Conservation (phyloP, 331 rosid genomes). For the Cydonia oblonga region DNA sequence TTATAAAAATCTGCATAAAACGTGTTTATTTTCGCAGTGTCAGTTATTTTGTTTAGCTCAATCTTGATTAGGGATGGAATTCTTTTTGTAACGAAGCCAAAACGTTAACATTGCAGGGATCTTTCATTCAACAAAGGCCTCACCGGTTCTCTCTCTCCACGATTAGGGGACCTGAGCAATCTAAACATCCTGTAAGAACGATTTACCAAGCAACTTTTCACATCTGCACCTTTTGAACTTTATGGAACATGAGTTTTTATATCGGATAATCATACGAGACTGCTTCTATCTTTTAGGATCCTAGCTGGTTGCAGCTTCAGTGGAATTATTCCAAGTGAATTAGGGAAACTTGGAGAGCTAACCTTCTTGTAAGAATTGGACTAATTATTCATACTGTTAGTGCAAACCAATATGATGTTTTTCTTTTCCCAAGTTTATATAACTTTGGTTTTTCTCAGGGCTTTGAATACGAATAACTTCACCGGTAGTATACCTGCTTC, state of each 20-base stretch:
- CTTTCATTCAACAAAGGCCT: slow-evolving; percentile 59
- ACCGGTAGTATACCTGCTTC: slow-evolving; percentile 67
- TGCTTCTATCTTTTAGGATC: slow-evolving; percentile 38
- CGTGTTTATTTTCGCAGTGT: neutral
- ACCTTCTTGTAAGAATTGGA: slow-evolving; percentile 62
- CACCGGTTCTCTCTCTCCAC: slow-evolving; percentile 20
- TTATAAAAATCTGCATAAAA: neutral
- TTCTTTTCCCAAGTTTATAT: neutral
- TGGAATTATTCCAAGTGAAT: slow-evolving; percentile 66
- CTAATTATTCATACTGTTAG: neutral
- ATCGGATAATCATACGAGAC: neutral
- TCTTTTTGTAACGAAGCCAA: neutral
- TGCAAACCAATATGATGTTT: neutral
- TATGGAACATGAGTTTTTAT: neutral
- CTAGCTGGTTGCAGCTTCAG: slow-evolving; percentile 84
- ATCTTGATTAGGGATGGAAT: slow-evolving; percentile 12
- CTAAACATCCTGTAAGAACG: slow-evolving; percentile 62
- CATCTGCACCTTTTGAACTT: neutral
- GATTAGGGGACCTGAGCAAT: slow-evolving; percentile 45
- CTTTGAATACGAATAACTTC: slow-evolving; percentile 61
- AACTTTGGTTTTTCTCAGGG: slow-evolving; percentile 34
- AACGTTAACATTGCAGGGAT: slow-evolving; percentile 45
- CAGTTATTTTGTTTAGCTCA: neutral
- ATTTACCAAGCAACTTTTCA: neutral
- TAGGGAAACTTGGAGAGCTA: slow-evolving; percentile 65